Evolutionary conservation across 768 basidiomycete genomes (phyloP).

Genomic region (Lactarius tabidus): DNA sequence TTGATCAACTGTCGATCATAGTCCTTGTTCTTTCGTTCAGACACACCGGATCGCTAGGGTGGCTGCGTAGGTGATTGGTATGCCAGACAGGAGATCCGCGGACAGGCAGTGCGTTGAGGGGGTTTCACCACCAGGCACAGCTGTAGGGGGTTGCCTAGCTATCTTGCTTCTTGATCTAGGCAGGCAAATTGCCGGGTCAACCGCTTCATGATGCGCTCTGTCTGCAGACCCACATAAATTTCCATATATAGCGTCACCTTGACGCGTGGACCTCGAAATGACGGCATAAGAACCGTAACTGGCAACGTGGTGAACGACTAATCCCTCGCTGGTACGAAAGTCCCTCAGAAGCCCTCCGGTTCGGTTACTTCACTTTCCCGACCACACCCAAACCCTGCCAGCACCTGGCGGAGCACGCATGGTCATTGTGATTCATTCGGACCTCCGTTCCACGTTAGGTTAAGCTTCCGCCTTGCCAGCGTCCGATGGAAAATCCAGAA

Average conservation of each 20-base stretch:
- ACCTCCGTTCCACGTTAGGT: not conserved
- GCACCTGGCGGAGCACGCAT: not conserved
- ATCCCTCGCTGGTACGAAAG: conserved; percentile 6
- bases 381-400: not conserved
- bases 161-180: not conserved
- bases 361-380: not conserved
- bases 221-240: not conserved
- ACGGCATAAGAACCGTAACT: not conserved
- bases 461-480: not conserved
- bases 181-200: not conserved
- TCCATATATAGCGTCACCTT: not conserved
- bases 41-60: not conserved
- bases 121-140: not conserved
- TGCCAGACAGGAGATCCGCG: not conserved
- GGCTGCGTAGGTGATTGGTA: not conserved
- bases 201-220: not conserved
- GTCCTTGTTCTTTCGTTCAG: not conserved
- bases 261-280: not conserved
- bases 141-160: not conserved
- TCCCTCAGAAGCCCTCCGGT: conserved; percentile 20
- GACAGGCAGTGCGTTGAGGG: not conserved
- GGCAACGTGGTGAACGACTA: conserved; percentile 1
- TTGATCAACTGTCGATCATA: not conserved
- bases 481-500: not conserved
- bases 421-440: not conserved